Evolutionary conservation across 2,329 filamentous ascomycete species (phyloP).

Genomic region (Aspergillus sp.): DNA sequence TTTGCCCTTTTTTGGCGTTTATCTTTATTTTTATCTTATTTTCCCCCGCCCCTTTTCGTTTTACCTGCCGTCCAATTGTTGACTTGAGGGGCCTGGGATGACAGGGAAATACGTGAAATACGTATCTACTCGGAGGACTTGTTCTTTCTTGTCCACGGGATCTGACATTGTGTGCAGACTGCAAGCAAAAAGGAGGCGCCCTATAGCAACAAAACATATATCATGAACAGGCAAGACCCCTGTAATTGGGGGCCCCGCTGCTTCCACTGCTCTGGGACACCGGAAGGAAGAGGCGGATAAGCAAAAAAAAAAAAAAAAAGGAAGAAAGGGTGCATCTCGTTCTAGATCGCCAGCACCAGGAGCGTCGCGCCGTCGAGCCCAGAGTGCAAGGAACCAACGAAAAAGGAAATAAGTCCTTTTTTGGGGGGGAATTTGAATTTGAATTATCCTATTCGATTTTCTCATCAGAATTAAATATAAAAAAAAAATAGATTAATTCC

Average conservation of each 20-base stretch:
- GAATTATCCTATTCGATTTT: slow-evolving; percentile 2
- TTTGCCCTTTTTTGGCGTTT: slow-evolving; percentile 3
- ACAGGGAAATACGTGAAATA: neutral
- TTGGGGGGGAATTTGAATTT: neutral
- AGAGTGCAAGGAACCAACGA: slow-evolving; percentile 6
- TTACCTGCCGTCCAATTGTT: neutral
- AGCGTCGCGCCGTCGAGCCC: neutral
- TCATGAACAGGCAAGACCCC: slow-evolving; percentile 19
- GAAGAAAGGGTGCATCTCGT: slow-evolving; percentile 17
- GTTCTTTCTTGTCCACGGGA: neutral
- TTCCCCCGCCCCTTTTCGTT: neutral
- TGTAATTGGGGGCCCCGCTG: slow-evolving; percentile 22
- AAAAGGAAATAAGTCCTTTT: slow-evolving; percentile 12
- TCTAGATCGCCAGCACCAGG: slow-evolving; percentile 28
- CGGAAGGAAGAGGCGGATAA: slow-evolving; percentile 14
- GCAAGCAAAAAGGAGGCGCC: slow-evolving; percentile 11
- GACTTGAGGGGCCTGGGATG: neutral
- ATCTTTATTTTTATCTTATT: neutral
- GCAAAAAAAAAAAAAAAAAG: slow-evolving; percentile 2
- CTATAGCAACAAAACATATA: slow-evolving; percentile 1
- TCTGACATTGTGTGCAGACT: neutral
- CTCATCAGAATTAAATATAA: slow-evolving; percentile 1
- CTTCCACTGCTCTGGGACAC: slow-evolving; percentile 27
- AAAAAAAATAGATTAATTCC: slow-evolving; percentile 4
- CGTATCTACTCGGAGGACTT: neutral